Conservation (phyloP, 306 rosid genomes). For the Hylodesmum podocarpum region DNA sequence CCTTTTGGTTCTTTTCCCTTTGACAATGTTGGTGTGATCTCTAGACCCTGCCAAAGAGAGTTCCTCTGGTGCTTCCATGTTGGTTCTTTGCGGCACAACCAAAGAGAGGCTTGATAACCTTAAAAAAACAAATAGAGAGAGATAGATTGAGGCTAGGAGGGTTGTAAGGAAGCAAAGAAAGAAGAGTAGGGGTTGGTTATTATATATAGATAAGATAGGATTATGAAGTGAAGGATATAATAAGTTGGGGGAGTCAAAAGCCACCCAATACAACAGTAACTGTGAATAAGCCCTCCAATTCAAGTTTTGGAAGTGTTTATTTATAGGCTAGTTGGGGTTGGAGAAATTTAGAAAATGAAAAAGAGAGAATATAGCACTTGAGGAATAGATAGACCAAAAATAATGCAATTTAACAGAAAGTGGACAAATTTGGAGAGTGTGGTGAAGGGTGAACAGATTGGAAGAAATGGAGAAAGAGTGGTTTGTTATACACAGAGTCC, state of each 20-base stretch:
- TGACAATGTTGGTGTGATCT: slow-evolving; percentile 51
- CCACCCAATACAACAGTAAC: slow-evolving; percentile 67
- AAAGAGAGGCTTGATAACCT: slow-evolving; percentile 5
- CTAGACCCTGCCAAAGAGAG: slow-evolving; percentile 47
- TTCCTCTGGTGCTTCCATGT: slow-evolving; percentile 70
- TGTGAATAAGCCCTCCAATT: slow-evolving; percentile 46
- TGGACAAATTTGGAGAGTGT: slow-evolving; percentile 56
- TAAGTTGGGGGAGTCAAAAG: slow-evolving; percentile 53
- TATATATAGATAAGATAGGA: slow-evolving; percentile 29
- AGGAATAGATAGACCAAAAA: slow-evolving; percentile 39
- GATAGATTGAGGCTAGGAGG: slow-evolving; percentile 34
- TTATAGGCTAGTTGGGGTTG: slow-evolving; percentile 27
- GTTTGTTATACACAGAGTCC: slow-evolving; percentile 51
- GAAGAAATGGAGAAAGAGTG: slow-evolving; percentile 34
- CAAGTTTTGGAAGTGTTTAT: slow-evolving; percentile 38
- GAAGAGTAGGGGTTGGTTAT: slow-evolving; percentile 28
- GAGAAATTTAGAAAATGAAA: slow-evolving; percentile 6
- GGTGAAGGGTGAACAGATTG: slow-evolving; percentile 31
- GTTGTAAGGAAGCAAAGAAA: slow-evolving; percentile 63
- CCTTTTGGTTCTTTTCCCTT: slow-evolving; percentile 94
- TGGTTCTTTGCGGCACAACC: slow-evolving; percentile 34
- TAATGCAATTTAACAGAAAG: slow-evolving; percentile 54
- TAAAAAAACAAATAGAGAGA: not conserved
- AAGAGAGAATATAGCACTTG: slow-evolving; percentile 44
- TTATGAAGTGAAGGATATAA: slow-evolving; percentile 30